phyloP scores from a whole-genome alignment of 2,329 filamentous ascomycete genomes.

The Fusarium lateritium region DNA sequence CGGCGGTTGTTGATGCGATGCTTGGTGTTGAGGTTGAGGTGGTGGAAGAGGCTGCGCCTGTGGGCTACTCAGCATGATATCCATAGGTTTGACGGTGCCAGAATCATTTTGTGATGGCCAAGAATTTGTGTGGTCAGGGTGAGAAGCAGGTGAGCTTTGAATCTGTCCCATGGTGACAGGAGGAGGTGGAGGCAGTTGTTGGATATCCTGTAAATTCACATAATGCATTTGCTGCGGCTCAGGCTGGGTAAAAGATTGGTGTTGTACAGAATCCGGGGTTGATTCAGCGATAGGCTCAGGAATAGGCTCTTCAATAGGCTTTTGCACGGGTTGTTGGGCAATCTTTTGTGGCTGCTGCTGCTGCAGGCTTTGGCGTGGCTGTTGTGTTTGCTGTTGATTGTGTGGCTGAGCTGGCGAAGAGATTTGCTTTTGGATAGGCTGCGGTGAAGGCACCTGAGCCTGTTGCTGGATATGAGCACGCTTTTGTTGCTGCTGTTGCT shows the following conservation, averaged over 20 bases:
- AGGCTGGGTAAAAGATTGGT: constrained; percentile 42
- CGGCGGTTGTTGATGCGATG: constrained; percentile 29
- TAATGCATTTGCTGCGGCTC: constrained; percentile 51
- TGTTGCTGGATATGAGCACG: constrained; percentile 31
- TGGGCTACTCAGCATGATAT: constrained; percentile 46
- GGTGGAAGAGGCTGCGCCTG: constrained; percentile 30
- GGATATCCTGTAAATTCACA: constrained; percentile 58
- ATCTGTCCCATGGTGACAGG: constrained; percentile 45
- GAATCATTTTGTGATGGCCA: constrained; percentile 37
- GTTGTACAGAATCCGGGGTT: constrained; percentile 29
- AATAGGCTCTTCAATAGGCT: constrained; percentile 32
- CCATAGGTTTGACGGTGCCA: constrained; percentile 46
- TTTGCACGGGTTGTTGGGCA: constrained; percentile 35
- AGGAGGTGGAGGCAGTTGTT: constrained; percentile 51
- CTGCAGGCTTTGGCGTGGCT: constrained; percentile 27
- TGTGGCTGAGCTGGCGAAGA: constrained; percentile 31
- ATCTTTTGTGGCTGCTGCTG: constrained; percentile 31
- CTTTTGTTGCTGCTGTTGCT: constrained; percentile 40
- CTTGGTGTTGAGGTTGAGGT: constrained; percentile 26
- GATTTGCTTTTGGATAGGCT: constrained; percentile 27
- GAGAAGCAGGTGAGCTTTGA: constrained; percentile 35
- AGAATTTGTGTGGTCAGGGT: constrained; percentile 28
- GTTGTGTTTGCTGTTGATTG: constrained; percentile 37
- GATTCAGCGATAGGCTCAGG: constrained; percentile 25
- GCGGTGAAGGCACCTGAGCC: constrained; percentile 27